Conservation (phyloP, 176 grass and related monocot species). For the Canna indica region DNA sequence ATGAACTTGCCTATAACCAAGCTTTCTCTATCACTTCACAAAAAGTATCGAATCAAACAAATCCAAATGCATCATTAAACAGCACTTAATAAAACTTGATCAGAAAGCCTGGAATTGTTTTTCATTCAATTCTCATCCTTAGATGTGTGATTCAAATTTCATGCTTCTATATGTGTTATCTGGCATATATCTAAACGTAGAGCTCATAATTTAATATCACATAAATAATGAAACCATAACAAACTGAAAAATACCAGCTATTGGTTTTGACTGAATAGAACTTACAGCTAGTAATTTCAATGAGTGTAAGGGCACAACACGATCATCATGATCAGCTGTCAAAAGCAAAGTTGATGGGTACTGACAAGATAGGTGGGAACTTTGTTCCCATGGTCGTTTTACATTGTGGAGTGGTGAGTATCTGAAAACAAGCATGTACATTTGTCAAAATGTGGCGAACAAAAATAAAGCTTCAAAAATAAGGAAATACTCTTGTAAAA, state of each 20-base stretch:
- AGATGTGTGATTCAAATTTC: too few species aligned
- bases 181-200: neutral
- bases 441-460: conserved; percentile 3
- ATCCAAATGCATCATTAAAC: too few species aligned
- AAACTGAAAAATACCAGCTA: neutral
- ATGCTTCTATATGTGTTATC: neutral
- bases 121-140: too few species aligned
- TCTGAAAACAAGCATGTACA: conserved; percentile 26
- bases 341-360: conserved; percentile 70
- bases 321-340: conserved; percentile 79
- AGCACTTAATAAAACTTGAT: too few species aligned
- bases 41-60: too few species aligned
- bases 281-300: conserved; percentile 89
- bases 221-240: neutral
- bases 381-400: conserved; percentile 64
- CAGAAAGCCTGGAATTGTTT: too few species aligned
- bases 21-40: too few species aligned
- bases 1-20: too few species aligned
- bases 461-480: conserved; percentile 16
- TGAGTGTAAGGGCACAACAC: conserved; percentile 86
- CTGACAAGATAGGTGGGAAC: conserved; percentile 28
- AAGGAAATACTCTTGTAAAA: neutral
- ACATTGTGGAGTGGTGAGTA: conserved; percentile 92
- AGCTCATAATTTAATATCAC: neutral
- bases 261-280: conserved; percentile 6